Percentiles rank a stretch among this genome's conserved stretches.
phyloP scores from a whole-genome alignment of 768 basidiomycete species.

The Leccinum incarnatum region DNA sequence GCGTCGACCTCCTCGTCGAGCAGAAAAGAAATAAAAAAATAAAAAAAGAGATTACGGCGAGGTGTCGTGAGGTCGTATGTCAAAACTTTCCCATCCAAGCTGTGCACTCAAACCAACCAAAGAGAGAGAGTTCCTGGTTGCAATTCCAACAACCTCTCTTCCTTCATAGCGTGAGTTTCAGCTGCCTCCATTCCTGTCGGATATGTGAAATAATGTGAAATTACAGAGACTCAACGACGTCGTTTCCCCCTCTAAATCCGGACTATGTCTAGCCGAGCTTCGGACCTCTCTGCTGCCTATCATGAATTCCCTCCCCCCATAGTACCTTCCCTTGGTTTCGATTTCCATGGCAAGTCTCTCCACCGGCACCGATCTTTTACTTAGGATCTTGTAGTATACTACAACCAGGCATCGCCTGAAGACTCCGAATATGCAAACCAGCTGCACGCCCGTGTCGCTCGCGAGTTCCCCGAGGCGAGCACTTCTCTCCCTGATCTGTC shows the following conservation, averaged over 20 bases:
- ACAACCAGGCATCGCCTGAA: conserved; percentile 43
- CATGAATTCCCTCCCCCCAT: conserved; percentile 53
- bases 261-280: no score
- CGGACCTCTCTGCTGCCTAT: conserved; percentile 45
- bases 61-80: background rate
- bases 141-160: background rate
- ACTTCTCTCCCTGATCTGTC: background rate
- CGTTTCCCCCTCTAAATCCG: no score
- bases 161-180: background rate
- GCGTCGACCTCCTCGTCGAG: background rate
- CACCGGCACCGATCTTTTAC: background rate
- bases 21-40: background rate
- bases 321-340: conserved; percentile 54
- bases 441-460: conserved; percentile 55
- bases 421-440: conserved; percentile 50
- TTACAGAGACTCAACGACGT: no score
- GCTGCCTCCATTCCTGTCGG: background rate
- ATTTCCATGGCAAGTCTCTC: conserved; percentile 62
- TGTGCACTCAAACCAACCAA: background rate
- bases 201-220: no score
- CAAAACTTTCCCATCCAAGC: conserved; percentile 2
- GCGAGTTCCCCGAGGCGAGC: conserved; percentile 68
- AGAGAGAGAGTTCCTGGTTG: background rate
- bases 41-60: conserved; percentile 5
- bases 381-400: conserved; percentile 49